Base-by-base conservation (phyloP, 108 stramenopile genomes). In the Chaetoceros muelleri region DNA sequence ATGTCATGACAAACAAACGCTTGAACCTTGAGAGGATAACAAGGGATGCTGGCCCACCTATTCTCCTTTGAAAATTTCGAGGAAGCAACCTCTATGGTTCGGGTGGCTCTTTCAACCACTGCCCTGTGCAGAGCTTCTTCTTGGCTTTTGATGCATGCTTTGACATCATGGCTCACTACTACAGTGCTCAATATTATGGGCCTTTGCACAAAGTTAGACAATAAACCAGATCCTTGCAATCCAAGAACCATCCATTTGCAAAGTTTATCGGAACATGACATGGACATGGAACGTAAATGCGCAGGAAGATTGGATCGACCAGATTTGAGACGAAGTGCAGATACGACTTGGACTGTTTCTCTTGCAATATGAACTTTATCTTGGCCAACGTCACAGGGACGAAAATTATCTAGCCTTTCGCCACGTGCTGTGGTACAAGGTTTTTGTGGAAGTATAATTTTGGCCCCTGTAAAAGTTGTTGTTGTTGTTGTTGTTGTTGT, bases 261-360 rank as follows among this genome's bases (percentile, higher is more conserved):
- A 55, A 96, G 34, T 60, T 96, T 96, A 61, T 96, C 95, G 25
- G 84, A 84, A 60, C 95, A 96, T 0, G 91, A 93, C 88, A 93
- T 88, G 45, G 81, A 85, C 27, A 68, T 65, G 13, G 87, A 79
- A 48, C 95, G 80, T 44, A 74, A 61, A 52, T 80, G 66, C 13
- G 77, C 57, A 24, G 79, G 75, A 13, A 96, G 60, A 58, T 96
- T 91, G 45, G 91, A 91, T 44, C 95, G 72, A 20, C 93, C 91
- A 7, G 95, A 87, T 58, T 96, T 96, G 51, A 77, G 70, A 40
- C 95, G 76, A 53, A 96, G 62, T 17, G 70, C 75, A 50, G 88
- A 87, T 8, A 83, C 27, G 1, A 73, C 29, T 61, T 90, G 81
- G 27, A 64, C 61, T 34, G 62, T 64, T 69, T 93, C 91, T 52